Evolutionary conservation across 1,284 basidiomycete genomes (phyloP).

Genomic region (Leccinum angustisporum): DNA sequence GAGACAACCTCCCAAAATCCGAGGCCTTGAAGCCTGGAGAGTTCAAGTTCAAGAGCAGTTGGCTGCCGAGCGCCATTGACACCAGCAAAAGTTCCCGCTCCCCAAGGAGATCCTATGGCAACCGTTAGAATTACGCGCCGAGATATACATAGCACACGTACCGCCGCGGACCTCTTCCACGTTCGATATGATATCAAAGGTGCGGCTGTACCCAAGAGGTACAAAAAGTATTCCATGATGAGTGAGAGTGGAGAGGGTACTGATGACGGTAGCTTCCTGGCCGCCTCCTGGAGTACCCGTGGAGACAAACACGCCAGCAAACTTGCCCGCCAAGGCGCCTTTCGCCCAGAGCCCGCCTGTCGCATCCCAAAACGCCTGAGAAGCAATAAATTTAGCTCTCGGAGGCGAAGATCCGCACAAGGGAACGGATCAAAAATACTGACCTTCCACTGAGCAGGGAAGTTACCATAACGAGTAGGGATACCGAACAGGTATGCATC

Average conservation of each 20-base stretch:
- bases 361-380: constrained; percentile 47
- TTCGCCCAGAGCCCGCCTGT: constrained; percentile 52
- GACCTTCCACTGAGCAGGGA: constrained; percentile 39
- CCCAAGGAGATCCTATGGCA: constrained; percentile 39
- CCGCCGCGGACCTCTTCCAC: constrained; percentile 47
- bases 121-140: not conserved
- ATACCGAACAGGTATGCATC: constrained; percentile 44
- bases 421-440: constrained; percentile 2
- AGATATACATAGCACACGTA: constrained; percentile 8
- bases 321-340: constrained; percentile 55
- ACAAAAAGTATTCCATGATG: constrained; percentile 58
- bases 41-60: constrained; percentile 42
- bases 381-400: constrained; percentile 7
- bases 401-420: not conserved
- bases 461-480: constrained; percentile 47
- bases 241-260: constrained; percentile 51
- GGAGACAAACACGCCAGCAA: constrained; percentile 46
- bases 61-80: constrained; percentile 48
- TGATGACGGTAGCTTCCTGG: constrained; percentile 49
- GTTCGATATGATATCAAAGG: constrained; percentile 39
- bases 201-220: constrained; percentile 50
- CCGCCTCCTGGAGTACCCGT: constrained; percentile 45
- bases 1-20: constrained; percentile 32
- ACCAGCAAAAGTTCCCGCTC: constrained; percentile 49
- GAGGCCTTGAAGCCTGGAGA: constrained; percentile 48